Percentiles rank a stretch among this genome's conserved stretches.
Conservation (phyloP, 176 grass and related monocot species). For the Oryza punctata region DNA sequence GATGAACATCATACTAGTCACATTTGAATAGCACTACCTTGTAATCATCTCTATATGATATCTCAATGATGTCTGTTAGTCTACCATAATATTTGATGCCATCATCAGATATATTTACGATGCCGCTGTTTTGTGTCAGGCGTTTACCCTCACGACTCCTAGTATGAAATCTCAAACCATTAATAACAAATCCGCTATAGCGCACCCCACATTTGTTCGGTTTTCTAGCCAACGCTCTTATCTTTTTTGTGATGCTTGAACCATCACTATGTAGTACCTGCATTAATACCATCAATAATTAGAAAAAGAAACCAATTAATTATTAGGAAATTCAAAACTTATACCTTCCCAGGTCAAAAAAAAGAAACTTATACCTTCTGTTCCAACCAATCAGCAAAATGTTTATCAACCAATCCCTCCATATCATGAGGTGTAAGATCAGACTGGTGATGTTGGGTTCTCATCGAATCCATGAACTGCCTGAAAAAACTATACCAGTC, state of each 20-base stretch:
- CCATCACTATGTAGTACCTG: background rate
- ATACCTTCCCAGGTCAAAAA: too few relatives aligned
- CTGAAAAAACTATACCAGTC: background rate
- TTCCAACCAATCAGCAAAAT: conserved; percentile 14
- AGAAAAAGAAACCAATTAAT: background rate
- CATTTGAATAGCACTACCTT: conserved; percentile 12
- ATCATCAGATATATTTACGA: background rate
- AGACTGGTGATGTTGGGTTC: background rate
- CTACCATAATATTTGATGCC: background rate
- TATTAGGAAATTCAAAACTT: background rate
- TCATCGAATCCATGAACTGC: background rate
- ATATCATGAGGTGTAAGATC: background rate
- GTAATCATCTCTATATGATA: conserved; percentile 2
- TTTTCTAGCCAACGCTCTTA: background rate
- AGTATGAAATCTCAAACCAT: conserved; percentile 2
- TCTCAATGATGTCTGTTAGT: conserved; percentile 6
- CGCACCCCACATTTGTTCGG: background rate
- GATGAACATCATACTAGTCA: background rate
- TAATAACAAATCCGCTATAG: background rate
- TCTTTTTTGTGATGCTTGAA: background rate
- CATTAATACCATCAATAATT: background rate
- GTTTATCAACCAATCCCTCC: background rate
- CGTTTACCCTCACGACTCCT: background rate
- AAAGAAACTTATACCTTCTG: background rate
- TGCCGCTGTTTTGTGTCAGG: background rate